Percentiles rank a stretch among this genome's conserved stretches.
Evolutionary conservation across 306 rosid species (phyloP).

Genomic region (Lablab purpureus): DNA sequence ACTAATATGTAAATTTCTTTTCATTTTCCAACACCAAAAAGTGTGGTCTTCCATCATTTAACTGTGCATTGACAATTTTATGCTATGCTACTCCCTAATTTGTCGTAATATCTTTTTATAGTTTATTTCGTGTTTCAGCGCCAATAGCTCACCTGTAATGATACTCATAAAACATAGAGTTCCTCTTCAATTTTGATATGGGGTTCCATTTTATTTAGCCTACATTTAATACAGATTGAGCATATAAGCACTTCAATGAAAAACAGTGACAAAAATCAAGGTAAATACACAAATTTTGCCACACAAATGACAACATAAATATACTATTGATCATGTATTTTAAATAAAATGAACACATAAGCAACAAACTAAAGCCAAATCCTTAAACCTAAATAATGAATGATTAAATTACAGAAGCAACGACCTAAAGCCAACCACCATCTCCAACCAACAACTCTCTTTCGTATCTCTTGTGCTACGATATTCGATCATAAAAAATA

Average conservation of each 20-base stretch:
- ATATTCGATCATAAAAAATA: constrained; percentile 25
- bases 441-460: constrained; percentile 41
- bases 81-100: background rate
- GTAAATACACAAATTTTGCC: no score
- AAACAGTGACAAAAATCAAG: no score
- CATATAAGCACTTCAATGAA: no score
- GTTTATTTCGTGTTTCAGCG: constrained; percentile 4
- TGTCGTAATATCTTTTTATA: background rate
- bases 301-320: no score
- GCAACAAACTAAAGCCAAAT: constrained; percentile 5
- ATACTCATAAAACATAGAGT: constrained; percentile 2
- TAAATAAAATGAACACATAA: background rate
- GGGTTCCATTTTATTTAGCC: no score
- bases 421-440: constrained; percentile 47
- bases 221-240: no score
- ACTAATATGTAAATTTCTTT: background rate
- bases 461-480: constrained; percentile 13
- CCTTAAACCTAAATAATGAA: constrained; percentile 64
- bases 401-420: constrained; percentile 48
- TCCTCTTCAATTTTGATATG: background rate
- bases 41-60: background rate
- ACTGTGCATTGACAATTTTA: background rate
- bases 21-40: background rate
- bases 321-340: no score
- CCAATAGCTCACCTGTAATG: background rate